Base-by-base conservation (phyloP, 2,329 filamentous ascomycete species). In the Cytospora piceicola region DNA sequence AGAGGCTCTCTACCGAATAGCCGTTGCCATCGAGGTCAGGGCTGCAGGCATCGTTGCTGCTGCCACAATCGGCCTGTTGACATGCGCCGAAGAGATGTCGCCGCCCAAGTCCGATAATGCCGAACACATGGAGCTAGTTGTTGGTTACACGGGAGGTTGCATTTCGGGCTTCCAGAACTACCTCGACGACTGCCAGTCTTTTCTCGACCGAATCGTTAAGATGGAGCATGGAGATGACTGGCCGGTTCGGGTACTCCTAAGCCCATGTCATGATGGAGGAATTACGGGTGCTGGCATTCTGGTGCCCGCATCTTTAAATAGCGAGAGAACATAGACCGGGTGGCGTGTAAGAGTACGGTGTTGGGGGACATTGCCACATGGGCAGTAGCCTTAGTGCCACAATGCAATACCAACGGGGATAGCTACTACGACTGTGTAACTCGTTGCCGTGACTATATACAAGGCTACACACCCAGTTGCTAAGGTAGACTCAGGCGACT, bases 131-230 rank as follows among this genome's bases (percentile, higher is more conserved):
- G 88, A 92, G 70, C 75, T 94, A 34, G 88, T 92, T 1, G 89
- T 94, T 27, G 91, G 91, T 1, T 94, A 92, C 73, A 93, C 91
- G 0, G 91, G 91, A 36, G 90, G 90, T 8, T 93, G 91, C 72
- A 94, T 94, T 66, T 85, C 88, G n/a, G 87, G 91, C 72, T 93
- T 93, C 72, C 90, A 91, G 57, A 84, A 90, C 70, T 93, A 92
- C 76, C 80, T 91, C 52, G 77, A 80, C 54, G 89, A 90, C 71
- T 92, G 89, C 69, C 90, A 93, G 75, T 72, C 77, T 17, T 90
- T 90, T 72, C 81, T 94, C 58, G 87, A 92, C 71, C 73, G 76
- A 27, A 77, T 87, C 14, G 70, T 87, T 61, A 70, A 72, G 20
- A 68, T 73, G 32, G 80, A 82, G 59, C 81, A 80, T 60, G 74